A percentile compares a stretch with the other conserved stretches of the same genome.
phyloP scores from a whole-genome alignment of 768 basidiomycete genomes.

The Auricularia sp. region DNA sequence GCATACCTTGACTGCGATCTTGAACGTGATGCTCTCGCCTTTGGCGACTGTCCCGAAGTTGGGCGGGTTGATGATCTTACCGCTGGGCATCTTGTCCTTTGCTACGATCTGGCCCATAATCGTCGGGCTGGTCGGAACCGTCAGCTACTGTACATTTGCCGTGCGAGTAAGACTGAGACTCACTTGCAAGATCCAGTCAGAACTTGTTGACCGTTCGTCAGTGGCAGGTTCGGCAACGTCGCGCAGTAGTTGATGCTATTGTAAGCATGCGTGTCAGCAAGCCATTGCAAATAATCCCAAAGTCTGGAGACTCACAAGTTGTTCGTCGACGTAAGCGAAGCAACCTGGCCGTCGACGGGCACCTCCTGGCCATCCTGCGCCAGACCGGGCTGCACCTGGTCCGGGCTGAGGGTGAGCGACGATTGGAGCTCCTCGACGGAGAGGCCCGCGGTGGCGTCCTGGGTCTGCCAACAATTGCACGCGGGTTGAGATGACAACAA shows the following conservation, averaged over 20 bases:
- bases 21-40: neutral
- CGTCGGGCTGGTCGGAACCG: neutral
- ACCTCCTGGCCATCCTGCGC: constrained; percentile 40
- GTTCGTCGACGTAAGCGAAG: constrained; percentile 28
- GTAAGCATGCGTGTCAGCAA: neutral
- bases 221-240: neutral
- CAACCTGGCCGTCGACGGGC: constrained; percentile 37
- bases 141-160: constrained; percentile 5
- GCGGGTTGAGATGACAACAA: neutral
- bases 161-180: neutral
- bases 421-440: neutral
- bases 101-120: constrained; percentile 5
- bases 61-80: constrained; percentile 5
- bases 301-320: constrained; percentile 5
- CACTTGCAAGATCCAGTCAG: constrained; percentile 1
- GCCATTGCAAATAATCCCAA: too few species aligned
- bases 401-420: constrained; percentile 29
- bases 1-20: constrained; percentile 20
- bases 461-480: too few species aligned
- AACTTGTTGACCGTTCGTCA: constrained; percentile 7
- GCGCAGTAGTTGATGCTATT: constrained; percentile 7
- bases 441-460: too few species aligned
- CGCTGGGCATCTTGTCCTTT: constrained; percentile 1
- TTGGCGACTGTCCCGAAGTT: neutral
- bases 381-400: constrained; percentile 37